Evolutionary conservation across 257 asterid genomes (phyloP), one percentile per base, ranked within the genome.

Genomic region (Vinca minor): DNA sequence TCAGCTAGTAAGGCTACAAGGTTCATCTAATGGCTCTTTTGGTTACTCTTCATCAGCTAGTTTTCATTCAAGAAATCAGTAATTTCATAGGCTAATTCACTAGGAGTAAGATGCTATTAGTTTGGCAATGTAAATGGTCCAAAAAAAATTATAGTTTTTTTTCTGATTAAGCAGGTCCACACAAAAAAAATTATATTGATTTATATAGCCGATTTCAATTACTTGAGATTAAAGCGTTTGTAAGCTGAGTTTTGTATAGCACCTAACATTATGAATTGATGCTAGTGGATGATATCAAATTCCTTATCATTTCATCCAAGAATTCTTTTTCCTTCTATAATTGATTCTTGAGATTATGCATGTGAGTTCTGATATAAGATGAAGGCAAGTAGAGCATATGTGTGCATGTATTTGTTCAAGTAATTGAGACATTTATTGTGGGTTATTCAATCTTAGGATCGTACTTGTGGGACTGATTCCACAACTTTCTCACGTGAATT

Each of bases 31-130:
- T 62, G 77, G 83, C 73, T 84, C 95, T 54, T 71, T 79, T 15
- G 78, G 71, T 63, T 83, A 84, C 77, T 80, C 91, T 42, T 82
- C 95, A 17, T 82, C 89, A 34, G 73, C 82, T 56, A 82, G 73
- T 70, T 82, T 72, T 73, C 56, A 74, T 42, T 50, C 70, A 9
- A 71, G 79, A 72, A 68, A 69, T 6, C 76, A 71, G 54, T 71
- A 45, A 18, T 34, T 7, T 35, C 53, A 9, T 8, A 25, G 62
- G 20, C 26, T 36, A 26, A 47, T 44, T 34, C n/a, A 50, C 54
- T 67, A 71, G 58, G 60, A 36, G 10, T 64, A 77, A 69, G 54
- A 69, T 58, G 67, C 60, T 58, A 36, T 21, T 69, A 76, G 67
- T 68, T 26, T 48, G 35, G 10, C 15, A 34, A 10, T 44, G 55